These are phyloP conservation scores for Plenodomus biglobosus DNA, from an alignment of 2,329 filamentous ascomycete species.

Conservation along the genomic window DNA sequence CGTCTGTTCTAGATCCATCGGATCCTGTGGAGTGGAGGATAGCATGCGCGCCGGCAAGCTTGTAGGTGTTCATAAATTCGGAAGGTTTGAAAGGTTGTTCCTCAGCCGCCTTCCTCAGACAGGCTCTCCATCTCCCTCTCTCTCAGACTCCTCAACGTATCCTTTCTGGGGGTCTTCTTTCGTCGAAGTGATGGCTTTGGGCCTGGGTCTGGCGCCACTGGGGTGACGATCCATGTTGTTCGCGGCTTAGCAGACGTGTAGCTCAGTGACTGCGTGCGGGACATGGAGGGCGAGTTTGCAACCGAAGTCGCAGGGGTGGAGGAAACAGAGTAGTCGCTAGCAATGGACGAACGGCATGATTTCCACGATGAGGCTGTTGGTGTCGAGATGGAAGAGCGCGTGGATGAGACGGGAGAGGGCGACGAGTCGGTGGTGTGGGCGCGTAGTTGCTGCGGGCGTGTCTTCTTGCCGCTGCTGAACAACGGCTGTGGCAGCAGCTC, in stretches of 20 bases:
- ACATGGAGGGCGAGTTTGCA: slow-evolving; percentile 13
- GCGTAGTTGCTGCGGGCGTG: slow-evolving; percentile 19
- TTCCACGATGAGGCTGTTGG: not conserved
- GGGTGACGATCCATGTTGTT: slow-evolving; percentile 11
- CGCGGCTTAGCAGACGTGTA: slow-evolving; percentile 8
- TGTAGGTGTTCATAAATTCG: not conserved
- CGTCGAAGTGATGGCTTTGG: slow-evolving; percentile 17
- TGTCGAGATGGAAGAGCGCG: slow-evolving; percentile 14
- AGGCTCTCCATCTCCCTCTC: slow-evolving; percentile 39
- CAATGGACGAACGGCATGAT: not conserved
- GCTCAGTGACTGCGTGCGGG: slow-evolving; percentile 10
- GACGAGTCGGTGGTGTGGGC: slow-evolving; percentile 9
- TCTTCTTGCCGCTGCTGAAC: slow-evolving; percentile 24
- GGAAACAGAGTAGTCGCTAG: not conserved
- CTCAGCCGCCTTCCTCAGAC: slow-evolving; percentile 36
- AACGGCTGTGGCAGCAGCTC: slow-evolving; percentile 30
- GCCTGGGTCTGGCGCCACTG: slow-evolving; percentile 11
- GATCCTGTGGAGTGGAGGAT: not conserved
- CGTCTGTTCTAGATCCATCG: not conserved
- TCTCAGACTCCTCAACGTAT: slow-evolving; percentile 36
- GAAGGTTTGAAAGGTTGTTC: slow-evolving; percentile 21
- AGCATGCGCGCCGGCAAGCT: not conserved
- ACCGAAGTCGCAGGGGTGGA: slow-evolving; percentile 21
- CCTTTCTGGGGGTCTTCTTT: slow-evolving; percentile 27
- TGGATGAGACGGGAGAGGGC: slow-evolving; percentile 7